Evolutionary conservation across 2,329 filamentous ascomycete genomes (phyloP).

Genomic region (Colletotrichum tofieldiae): DNA sequence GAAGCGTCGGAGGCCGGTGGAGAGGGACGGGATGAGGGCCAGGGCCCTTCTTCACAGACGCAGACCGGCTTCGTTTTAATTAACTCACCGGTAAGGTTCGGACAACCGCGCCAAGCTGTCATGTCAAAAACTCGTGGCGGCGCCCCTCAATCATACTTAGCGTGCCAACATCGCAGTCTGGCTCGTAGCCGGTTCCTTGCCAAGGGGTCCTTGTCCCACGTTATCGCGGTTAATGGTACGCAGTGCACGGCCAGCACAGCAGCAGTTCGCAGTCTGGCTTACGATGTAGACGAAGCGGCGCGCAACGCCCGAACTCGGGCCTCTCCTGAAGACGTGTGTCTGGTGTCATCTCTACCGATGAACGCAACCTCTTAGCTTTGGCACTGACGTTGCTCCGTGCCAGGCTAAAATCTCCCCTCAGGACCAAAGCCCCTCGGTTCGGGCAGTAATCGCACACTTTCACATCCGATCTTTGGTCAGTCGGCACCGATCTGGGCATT

Average conservation of each 20-base stretch:
- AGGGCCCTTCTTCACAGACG: not conserved
- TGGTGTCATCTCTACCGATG: slow-evolving; percentile 14
- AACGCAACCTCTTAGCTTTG: not conserved
- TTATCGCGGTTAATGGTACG: not conserved
- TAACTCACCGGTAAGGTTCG: slow-evolving; percentile 22
- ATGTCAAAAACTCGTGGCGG: slow-evolving; percentile 27
- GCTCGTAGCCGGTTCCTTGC: not conserved
- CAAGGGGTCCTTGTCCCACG: not conserved
- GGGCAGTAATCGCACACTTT: not conserved
- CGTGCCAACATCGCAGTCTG: not conserved
- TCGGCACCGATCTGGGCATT: slow-evolving; percentile 15
- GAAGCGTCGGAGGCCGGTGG: slow-evolving; percentile 29
- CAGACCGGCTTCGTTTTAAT: not conserved
- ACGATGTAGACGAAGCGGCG: not conserved
- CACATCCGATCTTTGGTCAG: slow-evolving; percentile 5
- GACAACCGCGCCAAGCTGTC: slow-evolving; percentile 28
- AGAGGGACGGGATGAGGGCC: slow-evolving; percentile 9
- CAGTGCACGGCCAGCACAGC: not conserved
- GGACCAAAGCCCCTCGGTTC: not conserved
- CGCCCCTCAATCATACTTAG: slow-evolving; percentile 7
- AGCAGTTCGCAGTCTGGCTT: not conserved
- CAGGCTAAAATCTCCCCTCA: slow-evolving; percentile 10
- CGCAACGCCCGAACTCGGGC: slow-evolving; percentile 26
- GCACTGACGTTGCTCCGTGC: slow-evolving; percentile 9
- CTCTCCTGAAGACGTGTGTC: not conserved